Base-by-base conservation (phyloP, 176 grass and related monocot genomes). In the Eragrostis curvula region DNA sequence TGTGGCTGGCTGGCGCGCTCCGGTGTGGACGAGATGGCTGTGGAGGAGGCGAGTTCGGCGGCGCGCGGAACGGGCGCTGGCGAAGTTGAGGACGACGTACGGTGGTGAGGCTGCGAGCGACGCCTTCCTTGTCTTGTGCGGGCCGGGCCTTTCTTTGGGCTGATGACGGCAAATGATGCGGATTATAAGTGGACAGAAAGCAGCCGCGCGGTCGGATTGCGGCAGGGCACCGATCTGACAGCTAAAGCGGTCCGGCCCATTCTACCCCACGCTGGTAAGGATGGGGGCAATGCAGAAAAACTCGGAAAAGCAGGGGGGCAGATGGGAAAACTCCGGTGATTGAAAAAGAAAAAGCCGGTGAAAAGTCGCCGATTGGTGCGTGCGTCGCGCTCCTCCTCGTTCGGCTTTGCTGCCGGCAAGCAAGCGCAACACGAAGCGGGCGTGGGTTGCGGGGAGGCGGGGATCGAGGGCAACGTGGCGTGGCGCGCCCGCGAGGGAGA, bases 381-480 rank as follows among this genome's bases (percentile, higher is more conserved):
- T n/a, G 43, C 24, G 71, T 68, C 61, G 64, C 77, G 83, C 15
- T 61, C 20, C 51, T 23, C n/a, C 55, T 66, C 39, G 40, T 58
- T 62, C 20, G 6, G 74, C 39, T 1, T 53, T 24, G 21, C 30
- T 36, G 66, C 25, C 75, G 64, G 81, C 77, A 45, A 64, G 59
- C 75, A 61, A 43, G 40, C 62, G 62, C 70, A 48, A 28, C 76
- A 27, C 20, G 9, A 20, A 68, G 64, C 61, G 28, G 44, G 44
- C 77, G 46, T 51, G 82, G 40, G 30, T 9, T 0, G 73, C 57
- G 81, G 27, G 27, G 71, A 6, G 74, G 46, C 23, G 45, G 46
- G 80, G 74, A 89, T 64, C 71, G 88, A 81, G 82, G 56, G 77
- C 70, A 46, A 89, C 88, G 88, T 85, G 83, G 78, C 70, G 81